A percentile compares a stretch with the other conserved stretches of the same genome.
Evolutionary conservation across 441 rosid genomes (phyloP).

Genomic region (Arabidopsis lyrata): DNA sequence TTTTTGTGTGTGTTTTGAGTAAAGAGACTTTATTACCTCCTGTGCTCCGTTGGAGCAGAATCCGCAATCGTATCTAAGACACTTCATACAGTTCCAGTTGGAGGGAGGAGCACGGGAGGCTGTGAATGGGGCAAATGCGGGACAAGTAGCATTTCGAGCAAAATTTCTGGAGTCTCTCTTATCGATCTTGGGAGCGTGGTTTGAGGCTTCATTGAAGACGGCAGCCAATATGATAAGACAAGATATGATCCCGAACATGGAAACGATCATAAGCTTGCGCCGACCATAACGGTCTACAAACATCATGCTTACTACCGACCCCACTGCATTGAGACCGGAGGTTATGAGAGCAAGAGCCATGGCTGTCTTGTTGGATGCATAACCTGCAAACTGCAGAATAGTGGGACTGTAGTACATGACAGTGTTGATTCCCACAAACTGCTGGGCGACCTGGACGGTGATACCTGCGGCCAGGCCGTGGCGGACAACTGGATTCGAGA

Average conservation of each 20-base stretch:
- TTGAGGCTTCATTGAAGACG: conserved; percentile 58
- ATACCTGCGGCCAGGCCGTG: conserved; percentile 74
- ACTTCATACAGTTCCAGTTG: conserved; percentile 68
- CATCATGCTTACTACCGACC: conserved; percentile 66
- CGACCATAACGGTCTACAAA: conserved; percentile 75
- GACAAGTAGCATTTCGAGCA: conserved; percentile 61
- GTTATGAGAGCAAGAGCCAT: conserved; percentile 70
- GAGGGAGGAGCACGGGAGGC: not conserved
- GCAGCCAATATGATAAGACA: conserved; percentile 52
- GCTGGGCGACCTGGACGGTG: conserved; percentile 72
- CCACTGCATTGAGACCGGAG: conserved; percentile 66
- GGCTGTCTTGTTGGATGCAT: conserved; percentile 71
- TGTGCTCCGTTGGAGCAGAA: conserved; percentile 49
- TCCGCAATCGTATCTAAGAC: conserved; percentile 60
- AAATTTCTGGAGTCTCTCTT: conserved; percentile 46
- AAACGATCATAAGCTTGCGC: conserved; percentile 63
- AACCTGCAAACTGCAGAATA: conserved; percentile 71
- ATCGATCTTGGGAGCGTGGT: conserved; percentile 56
- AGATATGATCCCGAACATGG: conserved; percentile 56
- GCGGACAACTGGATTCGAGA: conserved; percentile 52
- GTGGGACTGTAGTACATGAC: conserved; percentile 65
- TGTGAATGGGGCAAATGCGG: conserved; percentile 33
- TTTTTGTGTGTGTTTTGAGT: not conserved
- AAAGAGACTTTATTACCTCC: not conserved
- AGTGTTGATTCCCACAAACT: conserved; percentile 45